These are phyloP conservation scores for Myriosclerotinia duriaeana DNA, from an alignment of 2,329 filamentous ascomycete genomes.

Conservation along the genomic window DNA sequence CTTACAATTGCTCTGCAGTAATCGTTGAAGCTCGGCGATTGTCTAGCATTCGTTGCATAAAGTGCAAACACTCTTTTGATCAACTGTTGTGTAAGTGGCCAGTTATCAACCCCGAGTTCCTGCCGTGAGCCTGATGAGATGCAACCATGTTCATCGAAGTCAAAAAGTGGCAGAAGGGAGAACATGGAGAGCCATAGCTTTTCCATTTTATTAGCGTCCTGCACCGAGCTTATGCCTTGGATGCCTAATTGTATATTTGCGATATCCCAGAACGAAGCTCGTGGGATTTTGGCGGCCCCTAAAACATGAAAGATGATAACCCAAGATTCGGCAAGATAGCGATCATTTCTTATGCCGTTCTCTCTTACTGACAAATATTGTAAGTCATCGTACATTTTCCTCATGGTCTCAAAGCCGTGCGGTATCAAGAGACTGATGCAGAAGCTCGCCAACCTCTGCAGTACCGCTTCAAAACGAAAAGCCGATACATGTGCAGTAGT, in stretches of 20 bases:
- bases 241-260: constrained; percentile 47
- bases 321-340: constrained; percentile 55
- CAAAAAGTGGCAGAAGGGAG: constrained; percentile 58
- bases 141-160: constrained; percentile 57
- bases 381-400: constrained; percentile 50
- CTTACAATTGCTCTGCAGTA: constrained; percentile 60
- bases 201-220: constrained; percentile 53
- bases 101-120: constrained; percentile 53
- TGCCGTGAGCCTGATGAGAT: constrained; percentile 46
- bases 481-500: constrained; percentile 23
- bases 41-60: constrained; percentile 55
- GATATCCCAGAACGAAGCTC: constrained; percentile 61
- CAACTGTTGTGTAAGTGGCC: constrained; percentile 58
- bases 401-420: constrained; percentile 47
- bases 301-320: constrained; percentile 56
- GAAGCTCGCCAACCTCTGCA: constrained; percentile 47
- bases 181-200: constrained; percentile 59
- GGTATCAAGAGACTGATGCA: constrained; percentile 46
- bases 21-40: constrained; percentile 62
- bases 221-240: constrained; percentile 41
- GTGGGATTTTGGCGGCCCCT: constrained; percentile 50
- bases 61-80: constrained; percentile 57
- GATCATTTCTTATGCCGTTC: constrained; percentile 52
- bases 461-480: constrained; percentile 50
- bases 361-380: constrained; percentile 49